Conservation (phyloP, 345 rosid genomes). For the Linum lewisii region DNA sequence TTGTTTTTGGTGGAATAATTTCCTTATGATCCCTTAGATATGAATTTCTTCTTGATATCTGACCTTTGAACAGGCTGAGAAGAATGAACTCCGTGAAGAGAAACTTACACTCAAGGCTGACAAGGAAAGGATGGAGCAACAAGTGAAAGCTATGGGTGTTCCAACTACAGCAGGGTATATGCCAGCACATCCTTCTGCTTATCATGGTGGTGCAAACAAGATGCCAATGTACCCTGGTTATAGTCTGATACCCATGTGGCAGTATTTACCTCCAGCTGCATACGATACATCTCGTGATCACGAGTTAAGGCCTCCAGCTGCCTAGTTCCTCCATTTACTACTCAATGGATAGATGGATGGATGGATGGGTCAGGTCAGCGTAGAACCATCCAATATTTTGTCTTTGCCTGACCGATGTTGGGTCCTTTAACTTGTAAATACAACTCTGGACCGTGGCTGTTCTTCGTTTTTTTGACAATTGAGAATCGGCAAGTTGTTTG, state of each 20-base stretch:
- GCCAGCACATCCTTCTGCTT: constrained; percentile 20
- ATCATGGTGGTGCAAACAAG: constrained; percentile 21
- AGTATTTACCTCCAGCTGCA: constrained; percentile 16
- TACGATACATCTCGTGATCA: constrained; percentile 21
- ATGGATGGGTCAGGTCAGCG: no score
- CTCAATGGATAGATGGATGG: constrained; percentile 9
- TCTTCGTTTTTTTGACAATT: constrained; percentile 12
- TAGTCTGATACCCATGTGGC: constrained; percentile 27
- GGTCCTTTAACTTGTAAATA: constrained; percentile 19
- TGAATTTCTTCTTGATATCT: not conserved
- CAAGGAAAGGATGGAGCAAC: constrained; percentile 26
- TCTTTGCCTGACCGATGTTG: not conserved
- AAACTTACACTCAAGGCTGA: constrained; percentile 21
- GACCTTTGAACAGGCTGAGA: constrained; percentile 18
- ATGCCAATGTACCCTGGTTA: constrained; percentile 21
- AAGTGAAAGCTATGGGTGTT: constrained; percentile 16
- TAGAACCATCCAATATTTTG: constrained; percentile 6
- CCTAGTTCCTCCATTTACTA: constrained; percentile 6
- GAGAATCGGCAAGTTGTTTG: constrained; percentile 8
- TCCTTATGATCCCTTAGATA: not conserved
- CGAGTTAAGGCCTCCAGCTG: constrained; percentile 28
- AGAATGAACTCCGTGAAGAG: constrained; percentile 30
- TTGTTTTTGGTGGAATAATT: not conserved
- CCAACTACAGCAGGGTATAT: constrained; percentile 13
- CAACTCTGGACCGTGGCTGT: not conserved